Conservation (phyloP, 2,329 filamentous ascomycete genomes). For the Verticillium dahliae region DNA sequence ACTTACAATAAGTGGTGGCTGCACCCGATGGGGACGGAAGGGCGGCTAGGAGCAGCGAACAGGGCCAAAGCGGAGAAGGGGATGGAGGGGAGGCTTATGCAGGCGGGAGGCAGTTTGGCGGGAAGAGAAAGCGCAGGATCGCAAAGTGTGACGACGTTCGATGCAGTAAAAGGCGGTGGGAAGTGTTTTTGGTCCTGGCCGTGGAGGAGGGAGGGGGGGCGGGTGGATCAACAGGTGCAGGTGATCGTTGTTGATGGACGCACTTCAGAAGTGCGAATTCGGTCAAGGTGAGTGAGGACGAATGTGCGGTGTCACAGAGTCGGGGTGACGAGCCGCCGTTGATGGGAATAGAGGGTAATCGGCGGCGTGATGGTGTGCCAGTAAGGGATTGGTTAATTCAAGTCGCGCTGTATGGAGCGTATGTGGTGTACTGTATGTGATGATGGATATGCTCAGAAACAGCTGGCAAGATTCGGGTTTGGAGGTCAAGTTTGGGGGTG, state of each 20-base stretch:
- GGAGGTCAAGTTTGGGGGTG: neutral
- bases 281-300: too few species aligned
- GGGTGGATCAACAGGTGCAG: neutral
- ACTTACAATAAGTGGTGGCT: neutral
- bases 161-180: neutral
- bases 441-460: neutral
- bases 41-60: neutral
- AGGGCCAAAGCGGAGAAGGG: neutral
- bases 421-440: neutral
- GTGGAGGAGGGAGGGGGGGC: neutral
- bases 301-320: too few species aligned
- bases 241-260: neutral
- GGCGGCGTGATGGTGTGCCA: neutral
- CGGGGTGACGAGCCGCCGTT: too few species aligned
- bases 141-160: neutral
- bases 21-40: neutral
- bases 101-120: neutral
- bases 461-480: neutral
- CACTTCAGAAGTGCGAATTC: neutral
- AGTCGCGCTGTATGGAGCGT: neutral
- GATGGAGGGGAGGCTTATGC: neutral
- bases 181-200: neutral
- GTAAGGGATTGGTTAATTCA: neutral
- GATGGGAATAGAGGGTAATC: neutral
- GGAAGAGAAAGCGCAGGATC: neutral